Conservation (phyloP, 208 protist species). For the Herpetomonas muscarum region DNA sequence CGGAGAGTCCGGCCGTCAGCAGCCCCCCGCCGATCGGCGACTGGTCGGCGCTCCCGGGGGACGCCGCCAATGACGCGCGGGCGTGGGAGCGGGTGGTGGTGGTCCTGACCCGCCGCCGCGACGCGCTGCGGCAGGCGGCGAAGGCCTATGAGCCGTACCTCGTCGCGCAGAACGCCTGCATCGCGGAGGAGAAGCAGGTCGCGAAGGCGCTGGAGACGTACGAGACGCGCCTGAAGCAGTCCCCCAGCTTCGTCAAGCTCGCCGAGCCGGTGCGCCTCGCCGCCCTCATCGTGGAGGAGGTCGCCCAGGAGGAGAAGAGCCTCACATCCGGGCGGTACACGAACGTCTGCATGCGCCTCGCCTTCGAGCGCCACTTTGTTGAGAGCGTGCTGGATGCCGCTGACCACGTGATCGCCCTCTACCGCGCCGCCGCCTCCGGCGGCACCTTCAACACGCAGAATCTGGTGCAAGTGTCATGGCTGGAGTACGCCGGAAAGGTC, state of each 20-base stretch:
- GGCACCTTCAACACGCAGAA: constrained; percentile 25
- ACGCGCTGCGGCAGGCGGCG: constrained; percentile 37
- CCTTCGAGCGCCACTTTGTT: constrained; percentile 61
- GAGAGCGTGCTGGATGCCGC: constrained; percentile 63
- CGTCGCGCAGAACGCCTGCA: constrained; percentile 14
- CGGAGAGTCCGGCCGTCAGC: constrained; percentile 7
- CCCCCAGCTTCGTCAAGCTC: constrained; percentile 36
- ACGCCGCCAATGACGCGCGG: constrained; percentile 22
- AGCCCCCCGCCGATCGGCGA: constrained; percentile 16
- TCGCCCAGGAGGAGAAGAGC: constrained; percentile 25
- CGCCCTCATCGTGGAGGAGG: constrained; percentile 17
- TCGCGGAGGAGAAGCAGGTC: constrained; percentile 18
- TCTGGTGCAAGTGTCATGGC: constrained; percentile 9
- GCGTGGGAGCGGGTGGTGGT: constrained; percentile 40
- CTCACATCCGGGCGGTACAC: constrained; percentile 41
- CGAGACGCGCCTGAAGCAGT: constrained; percentile 25
- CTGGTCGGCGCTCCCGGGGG: constrained; percentile 22
- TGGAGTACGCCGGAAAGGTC: constrained; percentile 37
- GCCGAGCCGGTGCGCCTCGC: constrained; percentile 21
- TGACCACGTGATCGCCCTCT: constrained; percentile 58
- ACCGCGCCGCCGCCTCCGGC: constrained; percentile 22
- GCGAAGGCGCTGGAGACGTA: constrained; percentile 23
- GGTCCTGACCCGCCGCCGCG: constrained; percentile 31
- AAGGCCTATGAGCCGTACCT: constrained; percentile 45
- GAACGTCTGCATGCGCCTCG: constrained; percentile 51